Base-by-base conservation (phyloP, 306 rosid genomes). In the Prinsepia uniflora region DNA sequence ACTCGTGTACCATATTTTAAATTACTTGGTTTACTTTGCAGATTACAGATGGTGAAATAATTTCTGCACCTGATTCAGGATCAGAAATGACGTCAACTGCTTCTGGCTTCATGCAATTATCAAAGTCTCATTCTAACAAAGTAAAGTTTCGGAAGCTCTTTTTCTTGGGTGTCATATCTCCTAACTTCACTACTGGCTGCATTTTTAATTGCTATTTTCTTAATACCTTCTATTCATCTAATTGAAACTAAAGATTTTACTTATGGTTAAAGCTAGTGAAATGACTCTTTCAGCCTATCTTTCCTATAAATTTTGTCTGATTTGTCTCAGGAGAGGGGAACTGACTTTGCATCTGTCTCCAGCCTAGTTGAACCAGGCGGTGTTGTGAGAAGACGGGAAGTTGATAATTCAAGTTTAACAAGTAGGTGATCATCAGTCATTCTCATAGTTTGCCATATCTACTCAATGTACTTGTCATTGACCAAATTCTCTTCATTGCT, bases 291-390 rank as follows among this genome's bases (percentile, higher is more conserved):
- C 46, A 60, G 36, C 36, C 36, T 30, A 30, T 30, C 36, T 30
- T 30, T 76, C 72, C 36, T 46, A 66, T 72, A 46, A 60, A 72
- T 77, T 24, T 58, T 10, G 34, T 44, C 46, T 30, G 64, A 20
- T 75, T 68, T 60, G 75, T 81, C 70, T 72, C 97, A 93, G 98
- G 85, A 79, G 80, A 81, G 86, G 78, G 59, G n/a, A 40, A 72
- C 79, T 63, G 82, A 78, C 65, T 49, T 63, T 49, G 67, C 79
- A 63, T 64, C 83, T 74, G 63, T 63, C 36, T 19, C 71, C 83
- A 67, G 77, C 75, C 62, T 73, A 9, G 77, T 73, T 74, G 90
- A 81, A 84, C 75, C 88, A 44, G 81, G 76, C 20, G 68, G 69
- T 78, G 72, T 78, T 64, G 75, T 78, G 42, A 78, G 61, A 67